Evolutionary conservation across 2,329 filamentous ascomycete genomes (phyloP).

Genomic region (Penicillium sp.): DNA sequence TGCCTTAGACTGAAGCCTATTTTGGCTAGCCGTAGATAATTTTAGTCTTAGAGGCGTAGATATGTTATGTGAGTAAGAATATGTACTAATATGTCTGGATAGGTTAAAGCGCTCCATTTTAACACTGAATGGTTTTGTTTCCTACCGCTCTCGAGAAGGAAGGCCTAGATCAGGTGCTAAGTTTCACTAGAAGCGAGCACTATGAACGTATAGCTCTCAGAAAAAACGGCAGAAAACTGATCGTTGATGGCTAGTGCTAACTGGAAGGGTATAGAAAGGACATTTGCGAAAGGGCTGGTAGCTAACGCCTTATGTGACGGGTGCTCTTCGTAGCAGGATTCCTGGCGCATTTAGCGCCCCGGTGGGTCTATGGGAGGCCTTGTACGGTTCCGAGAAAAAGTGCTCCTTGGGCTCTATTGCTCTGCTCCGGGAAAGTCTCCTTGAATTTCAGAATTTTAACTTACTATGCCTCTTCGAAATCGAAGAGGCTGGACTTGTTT

Average conservation of each 20-base stretch:
- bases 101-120: not conserved
- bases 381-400: not conserved
- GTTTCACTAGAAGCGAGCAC: not conserved
- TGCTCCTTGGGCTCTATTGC: not conserved
- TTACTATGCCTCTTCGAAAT: not conserved
- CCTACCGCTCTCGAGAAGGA: not conserved
- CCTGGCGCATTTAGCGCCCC: not conserved
- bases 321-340: not conserved
- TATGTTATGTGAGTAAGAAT: not conserved
- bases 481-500: not conserved
- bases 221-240: not conserved
- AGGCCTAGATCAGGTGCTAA: not conserved
- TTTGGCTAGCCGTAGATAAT: not conserved
- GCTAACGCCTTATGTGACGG: not conserved
- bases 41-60: not conserved
- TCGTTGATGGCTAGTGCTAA: not conserved
- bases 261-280: not conserved
- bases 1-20: not conserved
- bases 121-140: not conserved
- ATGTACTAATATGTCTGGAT: not conserved
- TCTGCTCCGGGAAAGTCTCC: not conserved
- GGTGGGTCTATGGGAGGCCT: not conserved
- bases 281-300: not conserved
- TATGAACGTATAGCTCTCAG: too few relatives aligned
- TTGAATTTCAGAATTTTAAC: not conserved